These are phyloP conservation scores for Saccharum spontaneum DNA, from an alignment of 176 grass and related monocot genomes.

Conservation along the genomic window DNA sequence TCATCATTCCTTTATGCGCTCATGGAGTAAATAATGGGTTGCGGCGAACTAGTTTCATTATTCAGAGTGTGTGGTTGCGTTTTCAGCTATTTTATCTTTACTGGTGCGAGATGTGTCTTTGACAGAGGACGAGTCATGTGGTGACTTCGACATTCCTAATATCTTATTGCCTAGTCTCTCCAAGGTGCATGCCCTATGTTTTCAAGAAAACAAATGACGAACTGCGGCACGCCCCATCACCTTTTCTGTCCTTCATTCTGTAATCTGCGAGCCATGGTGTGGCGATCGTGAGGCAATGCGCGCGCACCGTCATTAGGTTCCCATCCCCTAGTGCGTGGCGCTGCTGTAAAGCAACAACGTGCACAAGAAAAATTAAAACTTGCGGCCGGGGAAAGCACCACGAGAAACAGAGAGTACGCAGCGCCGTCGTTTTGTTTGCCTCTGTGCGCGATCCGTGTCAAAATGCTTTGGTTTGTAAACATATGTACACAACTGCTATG, in stretches of 20 bases:
- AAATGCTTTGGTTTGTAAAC: not conserved
- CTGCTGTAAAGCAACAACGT: conserved; percentile 47
- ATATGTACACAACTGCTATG: conserved; percentile 19
- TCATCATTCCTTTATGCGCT: no score
- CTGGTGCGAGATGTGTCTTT: no score
- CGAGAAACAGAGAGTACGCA: not conserved
- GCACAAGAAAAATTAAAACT: not conserved
- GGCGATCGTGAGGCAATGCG: conserved; percentile 21
- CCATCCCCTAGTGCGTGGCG: conserved; percentile 37
- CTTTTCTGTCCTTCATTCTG: not conserved
- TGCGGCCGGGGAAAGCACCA: not conserved
- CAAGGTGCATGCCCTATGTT: not conserved
- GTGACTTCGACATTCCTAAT: no score
- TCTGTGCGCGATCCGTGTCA: not conserved
- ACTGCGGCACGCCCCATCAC: conserved; percentile 8
- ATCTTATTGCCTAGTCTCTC: no score
- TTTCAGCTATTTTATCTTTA: not conserved
- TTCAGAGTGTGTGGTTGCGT: not conserved
- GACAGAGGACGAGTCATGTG: no score
- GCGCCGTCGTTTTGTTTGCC: not conserved
- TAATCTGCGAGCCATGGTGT: not conserved
- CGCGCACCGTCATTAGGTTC: not conserved
- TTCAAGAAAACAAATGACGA: conserved; percentile 1
- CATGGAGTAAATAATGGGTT: no score
- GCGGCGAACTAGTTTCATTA: no score